Base-by-base conservation (phyloP, 73 alveolate genomes). In the Paramecium pentaurelia region DNA sequence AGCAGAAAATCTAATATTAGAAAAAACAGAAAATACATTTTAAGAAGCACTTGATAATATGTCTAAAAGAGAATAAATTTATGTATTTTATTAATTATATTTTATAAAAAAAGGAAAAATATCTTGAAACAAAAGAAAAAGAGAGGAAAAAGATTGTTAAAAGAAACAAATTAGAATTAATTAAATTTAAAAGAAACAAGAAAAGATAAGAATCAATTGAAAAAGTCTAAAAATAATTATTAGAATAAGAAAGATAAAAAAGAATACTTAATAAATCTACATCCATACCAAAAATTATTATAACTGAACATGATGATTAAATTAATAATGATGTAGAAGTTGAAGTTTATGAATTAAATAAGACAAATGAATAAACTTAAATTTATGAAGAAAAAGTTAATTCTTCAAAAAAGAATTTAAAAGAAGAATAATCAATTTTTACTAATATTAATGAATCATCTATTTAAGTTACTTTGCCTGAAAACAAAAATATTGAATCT, bases 391-490 rank as follows among this genome's bases (percentile, higher is more conserved):
- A 64, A 18, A 64, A 64, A 27, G 22, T 25, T 25, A 32, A 6
- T 12, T 28, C 45, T 32, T 64, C 84, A 28, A 64, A 34, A 64
- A 64, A 28, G 47, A 64, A 64, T 64, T 64, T 12, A 10, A 64
- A 64, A 27, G 84, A 64, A 12, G 84, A 64, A 64, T 64, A 32
- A 28, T 64, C 84, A 2, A 32, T 64, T 10, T 64, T 40, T 32
- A 64, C 84, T 14, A 64, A 64, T 64, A 64, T 64, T 64, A 64
- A 64, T 27, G 84, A 64, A 64, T 64, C 84, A 8, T 64, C 84
- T 14, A 64, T 64, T 22, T 10, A 64, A 64, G 84, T 34, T 18
- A 32, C 42, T 12, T 27, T 32, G 9, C 47, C 42, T 32, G 84
- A 64, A 64, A 64, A 28, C 0, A 64, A 64, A 64, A 32, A 28